Evolutionary conservation across 2,329 filamentous ascomycete genomes (phyloP), one percentile per base, ranked within the genome.

Genomic region (Penicillium expansum): DNA sequence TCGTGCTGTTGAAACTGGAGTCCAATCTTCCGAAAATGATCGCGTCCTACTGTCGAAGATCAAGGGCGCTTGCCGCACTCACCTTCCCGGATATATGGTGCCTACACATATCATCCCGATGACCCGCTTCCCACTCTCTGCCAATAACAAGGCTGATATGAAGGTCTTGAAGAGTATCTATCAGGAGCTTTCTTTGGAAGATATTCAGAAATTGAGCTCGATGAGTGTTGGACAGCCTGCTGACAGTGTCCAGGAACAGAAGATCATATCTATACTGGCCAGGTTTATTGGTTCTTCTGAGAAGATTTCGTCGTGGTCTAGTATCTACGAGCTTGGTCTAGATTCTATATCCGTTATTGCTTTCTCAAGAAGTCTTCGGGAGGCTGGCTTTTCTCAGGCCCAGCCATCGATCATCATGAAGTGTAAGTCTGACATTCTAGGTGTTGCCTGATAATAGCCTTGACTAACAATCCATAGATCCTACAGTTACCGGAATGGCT

Each of bases 111-210:
- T 95, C 57, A 77, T 96, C 24, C 83, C 83, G 4, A 75, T 96
- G 8, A 82, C 86, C 0, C 80, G 77, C 8, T 86, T 97, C 52
- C 92, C 92, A 0, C 79, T 97, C 0, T 95, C 91, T 1, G 79
- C 89, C 7, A 97, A 96, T 71, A 96, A 96, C 74, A 97, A 97
- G 70, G 88, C 89, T 0, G 92, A 97, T 66, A 80, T 82, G 7
- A 93, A 89, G 67, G 79, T 80, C 35, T 75, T 97, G 3, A 87
- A 83, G 56, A 73, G 75, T 0, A 74, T 95, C 1, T 96, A 93
- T 67, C 74, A 82, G 10, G 75, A 77, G 0, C 69, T 93, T 3
- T 80, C 82, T 0, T 74, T 82, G 0, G 83, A 85, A 33, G 78
- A 86, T 9, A 75, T 95, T 20, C 85, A 90, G 60, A 74, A 74